phyloP scores from a whole-genome alignment of 1,139 yeast species.

The Debaryomyces singareniensis region DNA sequence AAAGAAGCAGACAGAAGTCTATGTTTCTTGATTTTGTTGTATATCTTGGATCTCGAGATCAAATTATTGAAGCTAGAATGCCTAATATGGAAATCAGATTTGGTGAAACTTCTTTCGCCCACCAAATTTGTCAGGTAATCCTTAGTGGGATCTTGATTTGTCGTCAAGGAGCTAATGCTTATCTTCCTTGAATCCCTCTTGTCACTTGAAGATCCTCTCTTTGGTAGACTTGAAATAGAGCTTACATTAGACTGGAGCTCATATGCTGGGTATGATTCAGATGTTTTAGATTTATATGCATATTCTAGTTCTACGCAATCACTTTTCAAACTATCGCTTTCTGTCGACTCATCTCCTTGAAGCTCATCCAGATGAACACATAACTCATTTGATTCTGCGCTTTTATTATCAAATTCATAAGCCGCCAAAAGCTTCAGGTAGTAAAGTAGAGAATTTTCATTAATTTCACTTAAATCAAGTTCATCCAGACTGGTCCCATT shows the following conservation, averaged over 20 bases:
- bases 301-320: constrained; percentile 8
- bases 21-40: constrained; percentile 32
- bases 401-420: constrained; percentile 29
- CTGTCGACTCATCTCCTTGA: neutral
- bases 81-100: no score
- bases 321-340: constrained; percentile 17
- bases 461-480: constrained; percentile 13
- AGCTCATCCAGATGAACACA: neutral
- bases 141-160: constrained; percentile 5
- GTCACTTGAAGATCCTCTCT: constrained; percentile 5
- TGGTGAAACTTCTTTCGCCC: constrained; percentile 16
- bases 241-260: neutral
- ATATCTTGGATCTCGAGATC: constrained; percentile 31
- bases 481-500: constrained; percentile 12
- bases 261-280: neutral
- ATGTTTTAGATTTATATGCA: constrained; percentile 11
- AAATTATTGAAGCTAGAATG: constrained; percentile 24
- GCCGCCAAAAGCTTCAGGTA: constrained; percentile 32
- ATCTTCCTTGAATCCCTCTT: constrained; percentile 8
- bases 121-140: no score
- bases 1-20: constrained; percentile 32
- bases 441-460: constrained; percentile 25
- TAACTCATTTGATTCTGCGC: constrained; percentile 6
- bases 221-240: constrained; percentile 11
- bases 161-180: constrained; percentile 17